Conservation (phyloP, 495 filamentous ascomycete species). For the Hyaloscypha finlandica region DNA sequence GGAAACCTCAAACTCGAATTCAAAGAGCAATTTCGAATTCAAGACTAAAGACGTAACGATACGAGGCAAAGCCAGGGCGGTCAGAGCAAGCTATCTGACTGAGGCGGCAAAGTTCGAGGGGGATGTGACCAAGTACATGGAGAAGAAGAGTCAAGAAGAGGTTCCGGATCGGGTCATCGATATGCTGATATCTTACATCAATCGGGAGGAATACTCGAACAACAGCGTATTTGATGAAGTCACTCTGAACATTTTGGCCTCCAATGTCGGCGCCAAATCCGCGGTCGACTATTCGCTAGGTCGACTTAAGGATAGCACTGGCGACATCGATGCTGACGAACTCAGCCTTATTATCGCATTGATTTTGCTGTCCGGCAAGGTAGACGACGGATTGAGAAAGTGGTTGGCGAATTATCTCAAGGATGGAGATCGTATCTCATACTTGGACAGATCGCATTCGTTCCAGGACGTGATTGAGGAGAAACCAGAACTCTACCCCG, state of each 20-base stretch:
- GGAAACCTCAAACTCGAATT: background rate
- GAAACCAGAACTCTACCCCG: background rate
- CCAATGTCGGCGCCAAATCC: conserved; percentile 21
- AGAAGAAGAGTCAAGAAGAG: conserved; percentile 27
- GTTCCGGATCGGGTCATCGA: conserved; percentile 23
- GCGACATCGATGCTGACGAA: background rate
- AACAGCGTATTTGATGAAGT: conserved; percentile 21
- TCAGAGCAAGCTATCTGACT: conserved; percentile 21
- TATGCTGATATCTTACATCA: conserved; percentile 30
- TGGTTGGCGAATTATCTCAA: conserved; percentile 26
- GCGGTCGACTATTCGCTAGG: conserved; percentile 17
- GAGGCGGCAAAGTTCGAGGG: conserved; percentile 28
- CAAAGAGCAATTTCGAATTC: conserved; percentile 6
- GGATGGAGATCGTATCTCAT: too few relatives aligned
- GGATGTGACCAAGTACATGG: conserved; percentile 25
- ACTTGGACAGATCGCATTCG: background rate
- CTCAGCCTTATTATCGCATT: conserved; percentile 8
- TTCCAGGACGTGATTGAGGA: background rate
- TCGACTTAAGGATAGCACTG: conserved; percentile 13
- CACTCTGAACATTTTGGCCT: conserved; percentile 23
- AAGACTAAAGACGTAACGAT: conserved; percentile 29
- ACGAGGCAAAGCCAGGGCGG: conserved; percentile 16
- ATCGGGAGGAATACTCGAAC: conserved; percentile 13
- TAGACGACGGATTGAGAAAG: conserved; percentile 22
- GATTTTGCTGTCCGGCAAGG: conserved; percentile 20